Conservation (phyloP, 1,139 yeast species). For the Suhomyces chickasaworum region DNA sequence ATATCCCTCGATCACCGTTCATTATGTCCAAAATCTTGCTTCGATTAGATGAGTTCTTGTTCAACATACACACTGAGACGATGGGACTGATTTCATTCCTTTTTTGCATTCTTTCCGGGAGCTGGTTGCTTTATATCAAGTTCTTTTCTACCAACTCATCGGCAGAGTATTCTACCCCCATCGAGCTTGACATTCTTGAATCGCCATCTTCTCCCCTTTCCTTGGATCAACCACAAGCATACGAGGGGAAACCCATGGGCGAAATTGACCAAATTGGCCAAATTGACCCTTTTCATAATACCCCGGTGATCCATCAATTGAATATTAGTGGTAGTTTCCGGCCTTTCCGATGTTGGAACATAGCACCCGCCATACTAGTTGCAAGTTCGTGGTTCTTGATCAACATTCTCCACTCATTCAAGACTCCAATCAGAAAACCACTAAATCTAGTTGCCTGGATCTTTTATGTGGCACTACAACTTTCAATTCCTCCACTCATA, state of each 20-base stretch:
- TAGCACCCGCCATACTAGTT: constrained; percentile 18
- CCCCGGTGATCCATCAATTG: constrained; percentile 1
- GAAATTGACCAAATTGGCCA: background rate
- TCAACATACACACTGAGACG: constrained; percentile 5
- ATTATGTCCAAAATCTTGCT: constrained; percentile 8
- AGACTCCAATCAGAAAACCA: constrained; percentile 12
- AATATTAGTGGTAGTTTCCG: constrained; percentile 4
- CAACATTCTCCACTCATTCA: constrained; percentile 14
- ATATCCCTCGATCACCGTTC: constrained; percentile 6
- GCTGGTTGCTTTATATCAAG: constrained; percentile 12
- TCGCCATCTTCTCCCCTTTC: constrained; percentile 4
- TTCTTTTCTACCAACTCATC: background rate
- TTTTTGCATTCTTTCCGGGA: constrained; percentile 10
- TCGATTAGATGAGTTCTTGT: constrained; percentile 10
- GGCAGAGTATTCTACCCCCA: background rate
- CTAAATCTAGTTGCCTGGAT: constrained; percentile 19
- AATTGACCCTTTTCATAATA: background rate
- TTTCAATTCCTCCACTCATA: constrained; percentile 17
- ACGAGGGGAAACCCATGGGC: background rate
- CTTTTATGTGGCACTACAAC: constrained; percentile 19
- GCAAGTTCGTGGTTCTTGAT: constrained; percentile 17
- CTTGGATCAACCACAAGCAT: background rate
- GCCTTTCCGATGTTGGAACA: constrained; percentile 15
- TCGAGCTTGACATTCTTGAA: constrained; percentile 6
- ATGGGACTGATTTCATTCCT: constrained; percentile 11